Evolutionary conservation across 2,329 filamentous ascomycete species (phyloP), one percentile per base, ranked within the genome.

Genomic region (Xylaria digitata): DNA sequence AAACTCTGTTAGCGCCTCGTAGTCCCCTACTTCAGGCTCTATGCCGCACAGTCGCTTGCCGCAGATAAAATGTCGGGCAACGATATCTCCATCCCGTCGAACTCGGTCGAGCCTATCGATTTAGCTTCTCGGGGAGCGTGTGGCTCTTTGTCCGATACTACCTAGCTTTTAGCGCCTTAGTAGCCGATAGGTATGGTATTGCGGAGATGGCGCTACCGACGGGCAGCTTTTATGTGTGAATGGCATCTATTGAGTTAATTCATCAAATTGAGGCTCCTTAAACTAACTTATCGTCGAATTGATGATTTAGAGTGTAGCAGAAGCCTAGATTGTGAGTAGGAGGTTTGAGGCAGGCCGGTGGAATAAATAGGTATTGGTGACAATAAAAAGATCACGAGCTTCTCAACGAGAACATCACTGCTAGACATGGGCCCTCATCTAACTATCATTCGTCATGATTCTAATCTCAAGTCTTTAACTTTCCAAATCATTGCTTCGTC

Each of bases 11-110:
- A 94, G 82, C 2, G 84, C 78, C 19, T 85, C 79, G 71, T 89
- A 93, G 74, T 92, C 86, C 49, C 88, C 82, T 0, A 85, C 80
- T 1, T 80, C 78, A 9, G 91, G 81, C 3, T 86, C 78, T 17
- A 83, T 79, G 37, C 83, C 80, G 3, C 87, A 77, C 2, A 84
- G 78, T 7, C 74, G 68, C 3, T 80, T 81, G 3, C 87, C 90
- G 71, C 91, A 92, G 6, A 85, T 11, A 90, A 77, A 2, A 95
- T 86, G 71, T 94, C 91, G 0, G 90, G 89, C 80, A 94, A 92
- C 0, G 89, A 89, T 7, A 94, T 85, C 78, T 94, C 92, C 65
- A 94, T 89, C 40, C 53, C 69, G 55, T 71, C 66, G 76, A 93
- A 93, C 2, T 89, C 89, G 1, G 87, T 88, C 0, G 81, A 80